Evolutionary conservation across 768 basidiomycete genomes (phyloP).

Genomic region (Rhodocollybia butyracea): DNA sequence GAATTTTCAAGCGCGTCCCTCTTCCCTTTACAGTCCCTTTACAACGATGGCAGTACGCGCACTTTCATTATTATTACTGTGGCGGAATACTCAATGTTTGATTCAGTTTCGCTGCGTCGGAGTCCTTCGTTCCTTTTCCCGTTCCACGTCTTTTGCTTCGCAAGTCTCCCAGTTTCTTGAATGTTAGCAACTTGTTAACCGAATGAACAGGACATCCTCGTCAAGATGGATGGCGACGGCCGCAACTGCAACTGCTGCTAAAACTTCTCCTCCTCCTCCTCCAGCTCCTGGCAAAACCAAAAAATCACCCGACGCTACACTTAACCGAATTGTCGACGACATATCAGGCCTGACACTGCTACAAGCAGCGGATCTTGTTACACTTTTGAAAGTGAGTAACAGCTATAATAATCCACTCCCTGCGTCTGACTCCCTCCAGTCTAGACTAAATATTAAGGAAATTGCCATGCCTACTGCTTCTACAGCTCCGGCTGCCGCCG

Average conservation of each 20-base stretch:
- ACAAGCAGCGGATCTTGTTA: constrained; percentile 93
- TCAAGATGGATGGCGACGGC: constrained; percentile 60
- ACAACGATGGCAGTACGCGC: constrained; percentile 8
- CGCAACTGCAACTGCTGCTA: constrained; percentile 37
- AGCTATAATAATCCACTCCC: not conserved
- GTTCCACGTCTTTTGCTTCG: constrained; percentile 35
- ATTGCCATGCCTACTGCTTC: constrained; percentile 87
- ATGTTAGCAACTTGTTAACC: not conserved
- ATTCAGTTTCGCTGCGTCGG: constrained; percentile 43
- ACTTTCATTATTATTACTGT: not conserved
- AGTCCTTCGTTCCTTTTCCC: constrained; percentile 39
- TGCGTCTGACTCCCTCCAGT: constrained; percentile 36
- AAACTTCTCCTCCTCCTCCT: constrained; percentile 41
- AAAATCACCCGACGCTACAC: constrained; percentile 53
- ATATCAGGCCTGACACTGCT: constrained; percentile 86
- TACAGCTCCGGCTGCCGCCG: constrained; percentile 51
- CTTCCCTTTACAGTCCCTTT: not conserved
- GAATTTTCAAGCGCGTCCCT: not conserved
- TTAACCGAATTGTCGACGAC: constrained; percentile 86
- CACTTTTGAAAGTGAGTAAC: constrained; percentile 83
- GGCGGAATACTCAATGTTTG: not conserved
- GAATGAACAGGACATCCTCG: constrained; percentile 29
- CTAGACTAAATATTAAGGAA: constrained; percentile 94
- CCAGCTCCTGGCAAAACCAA: no score
- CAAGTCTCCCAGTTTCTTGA: constrained; percentile 16